phyloP scores from a whole-genome alignment of 305 asterid genomes.

The Solanum aculeatissimum region DNA sequence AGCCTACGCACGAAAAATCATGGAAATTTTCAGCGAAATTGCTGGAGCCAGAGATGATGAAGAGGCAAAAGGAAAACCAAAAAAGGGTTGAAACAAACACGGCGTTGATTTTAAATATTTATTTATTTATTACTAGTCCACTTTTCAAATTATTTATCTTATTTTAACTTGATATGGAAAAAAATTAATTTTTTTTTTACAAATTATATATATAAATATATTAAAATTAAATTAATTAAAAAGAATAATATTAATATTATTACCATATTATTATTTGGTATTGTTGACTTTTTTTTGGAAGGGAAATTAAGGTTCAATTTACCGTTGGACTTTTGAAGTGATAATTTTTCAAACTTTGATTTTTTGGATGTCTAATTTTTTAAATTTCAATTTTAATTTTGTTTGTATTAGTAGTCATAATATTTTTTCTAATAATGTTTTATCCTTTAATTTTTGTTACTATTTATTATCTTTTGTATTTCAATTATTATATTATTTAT shows the following conservation, averaged over 20 bases:
- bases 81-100: not conserved
- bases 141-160: not conserved
- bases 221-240: not conserved
- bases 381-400: too few species aligned
- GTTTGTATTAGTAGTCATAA: too few species aligned
- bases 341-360: too few species aligned
- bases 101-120: not conserved
- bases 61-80: not conserved
- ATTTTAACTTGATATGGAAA: not conserved
- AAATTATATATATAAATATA: not conserved
- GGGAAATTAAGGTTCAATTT: not conserved
- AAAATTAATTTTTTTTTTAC: not conserved
- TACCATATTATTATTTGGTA: not conserved
- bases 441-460: not conserved
- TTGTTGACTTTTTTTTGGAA: not conserved
- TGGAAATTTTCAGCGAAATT: not conserved
- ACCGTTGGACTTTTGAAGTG: not conserved
- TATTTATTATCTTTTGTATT: not conserved
- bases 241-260: not conserved
- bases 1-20: not conserved
- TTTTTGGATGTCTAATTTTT: too few species aligned
- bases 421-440: not conserved
- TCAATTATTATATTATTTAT: too few species aligned
- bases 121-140: not conserved
- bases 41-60: not conserved